These are phyloP conservation scores for Lyophyllum semitale DNA, from an alignment of 768 basidiomycete genomes.

Conservation along the genomic window DNA sequence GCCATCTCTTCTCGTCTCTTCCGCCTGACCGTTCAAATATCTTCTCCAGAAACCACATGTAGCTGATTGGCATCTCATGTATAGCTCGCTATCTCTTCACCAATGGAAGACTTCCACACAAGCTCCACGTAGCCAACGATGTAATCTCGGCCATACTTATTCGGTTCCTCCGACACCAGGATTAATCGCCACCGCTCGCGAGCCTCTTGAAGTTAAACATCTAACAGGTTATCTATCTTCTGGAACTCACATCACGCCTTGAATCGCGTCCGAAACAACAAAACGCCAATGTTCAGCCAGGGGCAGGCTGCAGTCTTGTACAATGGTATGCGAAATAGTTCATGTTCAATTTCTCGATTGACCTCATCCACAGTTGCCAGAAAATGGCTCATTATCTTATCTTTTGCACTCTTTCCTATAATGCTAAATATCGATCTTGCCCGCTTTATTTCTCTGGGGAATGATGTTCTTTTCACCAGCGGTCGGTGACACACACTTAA, in stretches of 20 bases:
- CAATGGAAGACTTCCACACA: neutral
- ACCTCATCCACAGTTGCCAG: slow-evolving; percentile 24
- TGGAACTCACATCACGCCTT: too few species aligned
- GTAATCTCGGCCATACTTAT: neutral
- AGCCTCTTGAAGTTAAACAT: neutral
- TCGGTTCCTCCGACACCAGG: neutral
- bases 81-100: too few species aligned
- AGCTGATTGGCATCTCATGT: too few species aligned
- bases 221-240: too few species aligned
- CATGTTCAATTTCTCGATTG: neutral
- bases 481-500: neutral
- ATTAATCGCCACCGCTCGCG: neutral
- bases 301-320: neutral
- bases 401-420: slow-evolving; percentile 35
- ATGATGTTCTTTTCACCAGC: neutral
- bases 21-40: too few species aligned
- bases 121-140: neutral
- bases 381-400: slow-evolving; percentile 48
- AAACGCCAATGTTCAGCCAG: neutral
- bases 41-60: too few species aligned
- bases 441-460: slow-evolving; percentile 57
- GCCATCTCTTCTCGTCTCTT: too few species aligned
- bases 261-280: neutral
- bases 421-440: slow-evolving; percentile 68
- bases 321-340: neutral